Base-by-base conservation (phyloP, 371 early-diverging fungal species). In the Apophysomyces elegans region DNA sequence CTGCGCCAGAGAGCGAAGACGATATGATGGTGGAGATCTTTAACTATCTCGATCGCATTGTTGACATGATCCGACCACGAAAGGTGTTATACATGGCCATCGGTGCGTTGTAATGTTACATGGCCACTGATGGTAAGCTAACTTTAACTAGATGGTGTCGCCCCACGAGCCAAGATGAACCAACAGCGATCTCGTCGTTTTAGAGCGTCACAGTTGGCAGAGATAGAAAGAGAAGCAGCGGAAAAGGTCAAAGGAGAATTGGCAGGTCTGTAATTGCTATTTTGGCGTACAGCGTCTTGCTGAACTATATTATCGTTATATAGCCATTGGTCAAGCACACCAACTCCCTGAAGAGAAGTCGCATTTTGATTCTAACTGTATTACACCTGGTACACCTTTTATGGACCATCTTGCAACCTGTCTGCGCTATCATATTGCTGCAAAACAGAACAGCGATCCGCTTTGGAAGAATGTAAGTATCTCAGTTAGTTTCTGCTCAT, bases 81-180 rank as follows among this genome's bases (percentile, higher is more conserved):
- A 96, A 96, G 78, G 75, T 99, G 41, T 81, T 99, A 18, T 99
- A 95, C 83, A 94, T 99, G 90, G 98, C 99, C 44, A 93, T 96
- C 65, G 93, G 93, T 93, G 87, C 2, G 26, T 50, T 14, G 35
- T 39, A 62, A 47, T 32, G n/a, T 9, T 43, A 13, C 4, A 26
- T 46, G 12, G n/a, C 47, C 43, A 2, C 60, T 13, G 18, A 1
- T 43, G 7, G n/a, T 12, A 21, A 18, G 11, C 45, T 63, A 26
- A 47, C 36, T 35, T 13, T 60, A 44, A 56, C 37, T 87, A 84
- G 99, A 99, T 77, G 99, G 99, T 44, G 99, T 99, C 13, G 99
- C 99, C 0, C 99, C 99, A 26, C 89, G 99, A 47, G 99, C 99
- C 18, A 99, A 99, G 77, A 97, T 99, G 95, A 99, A 99, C 75